Conservation (phyloP, 139 green algal genomes). For the Protoeuglena noctilucae region DNA sequence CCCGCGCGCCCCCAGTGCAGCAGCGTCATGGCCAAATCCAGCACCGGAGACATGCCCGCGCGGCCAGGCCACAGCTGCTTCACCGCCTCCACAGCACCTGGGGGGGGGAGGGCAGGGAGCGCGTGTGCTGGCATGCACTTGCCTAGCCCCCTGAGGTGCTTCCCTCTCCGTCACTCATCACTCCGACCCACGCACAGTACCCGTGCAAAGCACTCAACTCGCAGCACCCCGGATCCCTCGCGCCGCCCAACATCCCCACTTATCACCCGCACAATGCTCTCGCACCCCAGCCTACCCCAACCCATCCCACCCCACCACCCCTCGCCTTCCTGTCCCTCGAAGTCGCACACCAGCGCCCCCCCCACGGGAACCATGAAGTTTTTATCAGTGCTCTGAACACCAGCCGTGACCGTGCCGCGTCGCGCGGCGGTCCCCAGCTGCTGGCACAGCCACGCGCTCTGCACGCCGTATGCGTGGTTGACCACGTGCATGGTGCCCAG, state of each 20-base stretch:
- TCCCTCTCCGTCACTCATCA: no score
- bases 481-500: slow-evolving; percentile 67
- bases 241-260: no score
- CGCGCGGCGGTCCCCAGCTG: slow-evolving; percentile 10
- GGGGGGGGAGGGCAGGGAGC: no score
- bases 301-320: no score
- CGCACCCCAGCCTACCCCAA: no score
- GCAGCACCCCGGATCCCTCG: no score
- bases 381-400: slow-evolving; percentile 82
- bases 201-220: no score
- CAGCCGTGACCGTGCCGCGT: slow-evolving; percentile 69
- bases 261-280: no score
- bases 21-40: slow-evolving; percentile 89
- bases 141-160: no score
- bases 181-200: no score
- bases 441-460: slow-evolving; percentile 34
- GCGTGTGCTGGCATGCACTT: no score
- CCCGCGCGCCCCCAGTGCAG: slow-evolving; percentile 60
- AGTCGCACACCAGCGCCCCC: slow-evolving; percentile 50
- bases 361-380: slow-evolving; percentile 97
- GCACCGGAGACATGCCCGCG: slow-evolving; percentile 42
- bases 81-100: slow-evolving; percentile 43
- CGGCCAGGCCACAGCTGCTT: slow-evolving; percentile 61
- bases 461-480: slow-evolving; percentile 97
- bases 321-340: no score